Percentiles rank a stretch among this genome's conserved stretches.
phyloP scores from a whole-genome alignment of 2,329 filamentous ascomycete species.

The Nannizzia gypsea region DNA sequence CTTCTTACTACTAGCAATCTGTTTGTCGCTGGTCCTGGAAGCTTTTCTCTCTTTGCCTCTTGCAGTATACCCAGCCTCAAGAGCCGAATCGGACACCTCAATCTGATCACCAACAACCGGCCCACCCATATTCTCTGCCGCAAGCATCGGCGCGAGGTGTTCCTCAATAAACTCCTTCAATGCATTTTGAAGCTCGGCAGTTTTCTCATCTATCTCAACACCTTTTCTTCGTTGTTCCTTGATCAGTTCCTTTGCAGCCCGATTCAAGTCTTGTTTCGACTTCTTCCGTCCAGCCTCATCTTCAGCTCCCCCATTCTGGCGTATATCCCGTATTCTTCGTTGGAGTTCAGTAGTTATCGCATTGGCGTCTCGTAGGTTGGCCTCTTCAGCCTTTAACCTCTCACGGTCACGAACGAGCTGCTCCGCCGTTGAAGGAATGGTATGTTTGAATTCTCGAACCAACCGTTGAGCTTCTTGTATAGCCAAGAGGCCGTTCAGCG shows the following conservation, averaged over 20 bases:
- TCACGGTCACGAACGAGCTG: conserved; percentile 30
- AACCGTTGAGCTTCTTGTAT: conserved; percentile 55
- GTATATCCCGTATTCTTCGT: conserved; percentile 47
- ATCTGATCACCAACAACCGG: conserved; percentile 67
- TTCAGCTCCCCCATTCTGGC: conserved; percentile 41
- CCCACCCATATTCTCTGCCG: conserved; percentile 71
- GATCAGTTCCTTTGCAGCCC: conserved; percentile 53
- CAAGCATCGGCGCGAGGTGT: conserved; percentile 61
- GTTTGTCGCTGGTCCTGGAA: conserved; percentile 21
- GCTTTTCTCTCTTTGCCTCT: conserved; percentile 41
- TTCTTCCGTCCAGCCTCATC: conserved; percentile 28
- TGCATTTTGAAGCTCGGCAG: conserved; percentile 48
- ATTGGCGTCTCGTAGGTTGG: conserved; percentile 37
- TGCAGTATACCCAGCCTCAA: conserved; percentile 43
- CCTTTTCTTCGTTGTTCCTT: conserved; percentile 49
- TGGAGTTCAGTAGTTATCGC: conserved; percentile 39
- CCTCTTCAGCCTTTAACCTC: conserved; percentile 35
- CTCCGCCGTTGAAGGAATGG: conserved; percentile 38
- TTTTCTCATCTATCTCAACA: conserved; percentile 49
- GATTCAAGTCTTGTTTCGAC: conserved; percentile 44
- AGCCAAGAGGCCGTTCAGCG: conserved; percentile 60
- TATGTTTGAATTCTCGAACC: conserved; percentile 51
- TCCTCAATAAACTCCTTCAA: conserved; percentile 61
- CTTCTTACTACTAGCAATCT: conserved; percentile 18
- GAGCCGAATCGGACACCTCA: conserved; percentile 47